These are phyloP conservation scores for Citrus cavaleriei DNA, from an alignment of 345 rosid genomes.

Conservation along the genomic window DNA sequence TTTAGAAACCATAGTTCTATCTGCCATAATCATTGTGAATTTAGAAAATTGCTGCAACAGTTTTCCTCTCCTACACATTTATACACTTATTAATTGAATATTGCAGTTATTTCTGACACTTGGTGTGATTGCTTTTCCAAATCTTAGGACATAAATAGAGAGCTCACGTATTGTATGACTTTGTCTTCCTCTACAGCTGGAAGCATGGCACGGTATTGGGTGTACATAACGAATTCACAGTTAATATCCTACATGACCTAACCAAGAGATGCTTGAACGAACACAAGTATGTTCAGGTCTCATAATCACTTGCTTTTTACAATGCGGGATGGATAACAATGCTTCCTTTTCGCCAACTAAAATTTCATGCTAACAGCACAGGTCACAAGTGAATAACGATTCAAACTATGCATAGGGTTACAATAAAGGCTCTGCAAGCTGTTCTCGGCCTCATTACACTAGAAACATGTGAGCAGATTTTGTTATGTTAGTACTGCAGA, in stretches of 20 bases:
- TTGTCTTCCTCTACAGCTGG: background rate
- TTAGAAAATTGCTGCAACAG: background rate
- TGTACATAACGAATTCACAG: background rate
- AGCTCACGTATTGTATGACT: background rate
- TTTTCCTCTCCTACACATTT: background rate
- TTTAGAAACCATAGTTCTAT: background rate
- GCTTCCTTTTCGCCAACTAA: slow-evolving; percentile 1
- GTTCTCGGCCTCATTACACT: slow-evolving; percentile 18
- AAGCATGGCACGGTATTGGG: background rate
- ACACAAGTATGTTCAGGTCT: slow-evolving; percentile 1
- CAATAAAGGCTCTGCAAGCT: slow-evolving; percentile 29
- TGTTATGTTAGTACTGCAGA: slow-evolving; percentile 1
- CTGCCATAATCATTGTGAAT: background rate
- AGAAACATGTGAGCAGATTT: slow-evolving; percentile 11
- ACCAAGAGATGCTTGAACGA: background rate
- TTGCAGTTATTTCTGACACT: background rate
- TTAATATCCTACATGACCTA: background rate
- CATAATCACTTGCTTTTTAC: background rate
- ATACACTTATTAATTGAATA: background rate
- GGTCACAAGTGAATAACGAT: background rate
- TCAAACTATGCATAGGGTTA: slow-evolving; percentile 1
- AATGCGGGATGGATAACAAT: background rate
- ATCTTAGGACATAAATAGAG: background rate
- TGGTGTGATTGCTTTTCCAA: background rate
- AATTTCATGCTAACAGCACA: background rate